Evolutionary conservation across 805 yeast genomes (phyloP).

Genomic region (Candida hispaniensis): DNA sequence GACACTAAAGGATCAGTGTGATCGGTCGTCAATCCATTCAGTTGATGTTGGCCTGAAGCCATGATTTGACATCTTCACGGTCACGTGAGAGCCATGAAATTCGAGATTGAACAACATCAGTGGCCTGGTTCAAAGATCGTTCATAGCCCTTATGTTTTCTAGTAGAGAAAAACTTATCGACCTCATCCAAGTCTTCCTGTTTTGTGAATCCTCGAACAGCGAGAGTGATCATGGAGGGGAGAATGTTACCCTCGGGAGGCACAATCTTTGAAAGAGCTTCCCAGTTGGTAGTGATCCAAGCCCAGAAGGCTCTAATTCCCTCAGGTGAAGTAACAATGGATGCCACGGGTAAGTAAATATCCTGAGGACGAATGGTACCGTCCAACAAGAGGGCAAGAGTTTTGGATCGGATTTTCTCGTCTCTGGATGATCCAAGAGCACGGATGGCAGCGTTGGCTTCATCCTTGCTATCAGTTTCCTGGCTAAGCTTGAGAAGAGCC

Average conservation of each 20-base stretch:
- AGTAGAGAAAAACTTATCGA: slow-evolving; percentile 37
- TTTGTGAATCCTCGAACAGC: slow-evolving; percentile 54
- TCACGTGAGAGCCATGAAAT: slow-evolving; percentile 44
- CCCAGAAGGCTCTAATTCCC: slow-evolving; percentile 64
- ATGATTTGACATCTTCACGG: slow-evolving; percentile 32
- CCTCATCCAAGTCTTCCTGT: slow-evolving; percentile 42
- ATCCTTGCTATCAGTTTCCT: slow-evolving; percentile 48
- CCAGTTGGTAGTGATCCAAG: slow-evolving; percentile 65
- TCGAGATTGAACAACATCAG: slow-evolving; percentile 44
- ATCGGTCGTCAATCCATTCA: no score
- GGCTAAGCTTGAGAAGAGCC: slow-evolving; percentile 47
- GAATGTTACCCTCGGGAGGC: slow-evolving; percentile 74
- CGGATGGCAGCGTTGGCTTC: slow-evolving; percentile 62
- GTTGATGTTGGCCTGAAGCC: slow-evolving; percentile 47
- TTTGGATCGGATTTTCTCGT: slow-evolving; percentile 42
- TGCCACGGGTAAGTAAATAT: slow-evolving; percentile 63
- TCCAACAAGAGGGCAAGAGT: slow-evolving; percentile 47
- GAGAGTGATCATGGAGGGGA: slow-evolving; percentile 60
- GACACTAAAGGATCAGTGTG: no score
- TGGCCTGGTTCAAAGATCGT: slow-evolving; percentile 43
- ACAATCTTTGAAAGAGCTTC: slow-evolving; percentile 50
- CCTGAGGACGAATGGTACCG: slow-evolving; percentile 54
- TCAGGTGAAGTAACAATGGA: slow-evolving; percentile 53
- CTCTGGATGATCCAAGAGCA: slow-evolving; percentile 53
- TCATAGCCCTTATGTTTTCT: slow-evolving; percentile 47